Base-by-base conservation (phyloP, 2,329 filamentous ascomycete species). In the Pseudogymnoascus verrucosus region DNA sequence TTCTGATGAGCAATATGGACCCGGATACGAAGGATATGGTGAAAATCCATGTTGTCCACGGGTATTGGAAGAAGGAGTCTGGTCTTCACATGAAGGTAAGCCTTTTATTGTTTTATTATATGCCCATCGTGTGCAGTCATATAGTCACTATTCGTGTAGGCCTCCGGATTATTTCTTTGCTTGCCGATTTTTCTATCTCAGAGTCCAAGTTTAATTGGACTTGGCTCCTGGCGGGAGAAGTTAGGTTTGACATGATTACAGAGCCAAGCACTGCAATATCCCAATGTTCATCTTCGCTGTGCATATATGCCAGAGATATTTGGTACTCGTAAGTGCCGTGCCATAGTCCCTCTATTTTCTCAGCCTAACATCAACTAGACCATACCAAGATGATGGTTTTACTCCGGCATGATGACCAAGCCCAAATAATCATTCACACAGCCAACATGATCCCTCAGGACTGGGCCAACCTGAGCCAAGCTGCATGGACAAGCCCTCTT, bases 361-460 rank as follows among this genome's bases (percentile, higher is more conserved):
- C 63, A 34, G 16, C 14, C 59, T 61, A 40, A 61, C 59, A 39
- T 8, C 19, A 14, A 23, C 31, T 26, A 61, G 59, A 61, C 59
- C 62, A 87, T 71, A 82, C 89, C 11, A 95, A 96, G 75, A 95
- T 96, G 89, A 84, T 96, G 74, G 78, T 96, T n/a, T 75, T 96
- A 3, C 79, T 96, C 66, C 83, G 89, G 4, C 86, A 89, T 72
- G 91, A 96, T 71, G 85, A 89, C 66, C 84, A 81, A 0, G 89
- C 88, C 0, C 89, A 96, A 75, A 78, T 96, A 5, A 76, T 96
- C 63, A 92, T 96, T 31, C 90, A 96, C 69, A 96, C 92, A 0
- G 91, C 92, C 16, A 96, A 96, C 69, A 91, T 96, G 88, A 93
- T 96, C n/a, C 72, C 81, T 3, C 86, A 87, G 63, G 92, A 96